These are phyloP conservation scores for Suillus clintonianus DNA, from an alignment of 768 basidiomycete genomes.

Conservation along the genomic window DNA sequence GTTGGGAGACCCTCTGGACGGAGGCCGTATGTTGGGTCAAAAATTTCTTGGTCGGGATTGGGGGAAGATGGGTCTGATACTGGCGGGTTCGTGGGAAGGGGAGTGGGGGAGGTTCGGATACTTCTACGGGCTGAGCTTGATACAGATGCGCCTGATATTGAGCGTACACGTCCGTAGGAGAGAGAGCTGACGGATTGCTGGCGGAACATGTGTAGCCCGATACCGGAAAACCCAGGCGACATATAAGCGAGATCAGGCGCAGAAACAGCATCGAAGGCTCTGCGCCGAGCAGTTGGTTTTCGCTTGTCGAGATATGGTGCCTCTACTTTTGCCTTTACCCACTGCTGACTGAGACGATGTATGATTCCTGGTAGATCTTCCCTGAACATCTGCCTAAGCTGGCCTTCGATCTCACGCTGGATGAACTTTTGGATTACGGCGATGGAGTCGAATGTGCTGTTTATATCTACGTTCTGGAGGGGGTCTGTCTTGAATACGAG, in stretches of 20 bases:
- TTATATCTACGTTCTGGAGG: constrained; percentile 96
- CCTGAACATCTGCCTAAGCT: constrained; percentile 96
- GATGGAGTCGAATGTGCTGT: constrained; percentile 96
- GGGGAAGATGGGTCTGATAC: constrained; percentile 26
- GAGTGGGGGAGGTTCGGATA: constrained; percentile 16
- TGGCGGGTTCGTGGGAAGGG: constrained; percentile 20
- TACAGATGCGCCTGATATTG: constrained; percentile 43
- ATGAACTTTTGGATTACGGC: constrained; percentile 98
- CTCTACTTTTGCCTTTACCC: constrained; percentile 93
- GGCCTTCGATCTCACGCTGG: constrained; percentile 95
- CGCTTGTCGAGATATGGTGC: constrained; percentile 78
- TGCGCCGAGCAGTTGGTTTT: constrained; percentile 37
- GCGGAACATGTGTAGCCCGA: constrained; percentile 22
- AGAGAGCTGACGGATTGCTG: constrained; percentile 22
- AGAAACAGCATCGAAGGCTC: constrained; percentile 41
- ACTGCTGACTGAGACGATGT: constrained; percentile 92
- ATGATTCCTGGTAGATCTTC: constrained; percentile 97
- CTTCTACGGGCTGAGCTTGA: constrained; percentile 32
- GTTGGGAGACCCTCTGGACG: constrained; percentile 88
- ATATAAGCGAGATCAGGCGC: constrained; percentile 39
- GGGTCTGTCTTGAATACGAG: constrained; percentile 99
- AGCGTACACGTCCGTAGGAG: constrained; percentile 35
- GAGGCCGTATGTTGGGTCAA: constrained; percentile 95
- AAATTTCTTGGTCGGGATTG: constrained; percentile 68
- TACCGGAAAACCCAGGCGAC: constrained; percentile 16